Base-by-base conservation (phyloP, 169 alveolate species). In the Eimeria necatrix region DNA sequence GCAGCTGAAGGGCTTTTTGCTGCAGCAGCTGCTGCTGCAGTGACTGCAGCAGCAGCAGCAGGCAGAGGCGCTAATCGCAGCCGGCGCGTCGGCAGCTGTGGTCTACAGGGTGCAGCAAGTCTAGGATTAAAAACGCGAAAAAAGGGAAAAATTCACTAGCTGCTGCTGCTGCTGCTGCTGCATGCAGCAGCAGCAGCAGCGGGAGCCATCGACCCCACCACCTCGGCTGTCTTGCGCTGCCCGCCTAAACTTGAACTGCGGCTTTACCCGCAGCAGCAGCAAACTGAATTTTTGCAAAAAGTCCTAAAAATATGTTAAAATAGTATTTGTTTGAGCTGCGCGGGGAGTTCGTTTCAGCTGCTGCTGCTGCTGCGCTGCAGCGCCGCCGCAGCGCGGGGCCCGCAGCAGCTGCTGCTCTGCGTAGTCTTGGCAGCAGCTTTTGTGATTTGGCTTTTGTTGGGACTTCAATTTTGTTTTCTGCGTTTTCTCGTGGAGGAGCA, bases 121-220 rank as follows among this genome's bases (percentile, higher is more conserved):
- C n/a, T 61, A 61, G 4, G 4, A 61, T 61, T 61, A 61, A 61
- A 61, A 61, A 10, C 32, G 12, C 12, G 73, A 61, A 10, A 61
- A 61, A 61, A 10, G n/a, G n/a, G n/a, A 7, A 61, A 7, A 61
- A 61, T 61, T 7, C 73, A 6, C 73, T 4, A 10, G 73, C 32
- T 20, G 73, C 22, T 7, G 24, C 73, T 68, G 78, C 78, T 48
- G n/a, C n/a, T n/a, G n/a, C n/a, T 22, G 46, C 78, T 22, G 78
- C 78, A 68, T n/a, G 26, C 48, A 68, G 78, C 78, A 7, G 46
- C 78, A 61, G 73, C 73, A 61, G 73, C 73, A 61, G 73, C 73
- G n/a, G 73, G 41, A 61, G 73, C 73, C 73, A 61, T 61, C 73
- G 73, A 61, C 73, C 73, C 73, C 73, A 61, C 73, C 73, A 61